Evolutionary conservation across 2,329 filamentous ascomycete species (phyloP).

Genomic region (Fusarium torulosum): DNA sequence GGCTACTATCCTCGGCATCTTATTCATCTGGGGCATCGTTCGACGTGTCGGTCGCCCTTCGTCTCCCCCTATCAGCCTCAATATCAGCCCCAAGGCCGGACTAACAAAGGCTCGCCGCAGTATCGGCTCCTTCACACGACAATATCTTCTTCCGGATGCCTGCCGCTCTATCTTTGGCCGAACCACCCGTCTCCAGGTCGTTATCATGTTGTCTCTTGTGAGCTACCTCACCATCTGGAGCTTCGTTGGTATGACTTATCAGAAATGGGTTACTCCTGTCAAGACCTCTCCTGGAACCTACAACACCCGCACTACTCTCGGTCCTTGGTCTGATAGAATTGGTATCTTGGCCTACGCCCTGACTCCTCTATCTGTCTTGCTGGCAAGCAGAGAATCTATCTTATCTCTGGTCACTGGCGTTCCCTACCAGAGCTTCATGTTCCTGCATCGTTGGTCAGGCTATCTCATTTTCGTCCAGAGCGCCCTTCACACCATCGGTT

Average conservation of each 20-base stretch:
- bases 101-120: conserved; percentile 53
- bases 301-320: conserved; percentile 75
- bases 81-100: conserved; percentile 43
- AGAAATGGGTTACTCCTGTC: conserved; percentile 77
- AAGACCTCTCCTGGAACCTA: conserved; percentile 65
- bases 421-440: conserved; percentile 82
- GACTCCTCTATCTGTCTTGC: conserved; percentile 76
- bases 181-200: conserved; percentile 75
- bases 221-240: conserved; percentile 76
- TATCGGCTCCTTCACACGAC: conserved; percentile 58
- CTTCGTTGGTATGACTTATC: conserved; percentile 77
- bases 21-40: conserved; percentile 58
- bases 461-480: conserved; percentile 79
- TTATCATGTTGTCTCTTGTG: conserved; percentile 68
- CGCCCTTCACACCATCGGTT: conserved; percentile 76
- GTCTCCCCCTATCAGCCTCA: conserved; percentile 33
- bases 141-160: conserved; percentile 72
- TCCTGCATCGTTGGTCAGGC: conserved; percentile 81
- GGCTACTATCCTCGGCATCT: conserved; percentile 59
- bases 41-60: conserved; percentile 47
- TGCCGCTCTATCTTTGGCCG: conserved; percentile 71
- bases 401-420: conserved; percentile 78
- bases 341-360: conserved; percentile 80
- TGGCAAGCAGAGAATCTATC: conserved; percentile 77
- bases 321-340: conserved; percentile 76